A percentile compares a stretch with the other conserved stretches of the same genome.
Conservation (phyloP, 1,284 basidiomycete genomes). For the Bondarzewia mesenterica region DNA sequence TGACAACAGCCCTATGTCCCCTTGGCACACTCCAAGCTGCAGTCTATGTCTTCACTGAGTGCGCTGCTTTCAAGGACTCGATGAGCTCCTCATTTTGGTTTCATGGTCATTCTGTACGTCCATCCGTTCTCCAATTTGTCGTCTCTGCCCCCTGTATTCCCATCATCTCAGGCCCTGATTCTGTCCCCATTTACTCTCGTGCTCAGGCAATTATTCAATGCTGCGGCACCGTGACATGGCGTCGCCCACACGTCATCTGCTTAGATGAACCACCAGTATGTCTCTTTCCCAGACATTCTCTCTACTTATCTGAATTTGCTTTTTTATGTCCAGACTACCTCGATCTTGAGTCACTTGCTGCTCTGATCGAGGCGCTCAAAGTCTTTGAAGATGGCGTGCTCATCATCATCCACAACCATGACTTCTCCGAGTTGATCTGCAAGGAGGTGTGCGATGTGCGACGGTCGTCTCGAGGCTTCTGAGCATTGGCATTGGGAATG, state of each 20-base stretch:
- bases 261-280: constrained; percentile 94
- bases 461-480: constrained; percentile 87
- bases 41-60: constrained; percentile 28
- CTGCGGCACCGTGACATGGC: constrained; percentile 97
- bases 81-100: too few relatives aligned
- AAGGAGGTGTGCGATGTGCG: too few relatives aligned
- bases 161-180: too few relatives aligned
- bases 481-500: too few relatives aligned
- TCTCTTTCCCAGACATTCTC: constrained; percentile 12
- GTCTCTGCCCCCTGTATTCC: too few relatives aligned
- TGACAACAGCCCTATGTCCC: constrained; percentile 21
- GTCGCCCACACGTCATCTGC: constrained; percentile 95
- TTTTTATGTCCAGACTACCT: constrained; percentile 67
- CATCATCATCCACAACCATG: constrained; percentile 94
- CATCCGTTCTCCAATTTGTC: too few relatives aligned
- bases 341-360: constrained; percentile 95
- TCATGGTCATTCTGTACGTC: too few relatives aligned
- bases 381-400: constrained; percentile 96
- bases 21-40: constrained; percentile 27
- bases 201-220: too few relatives aligned
- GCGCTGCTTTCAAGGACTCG: too few relatives aligned
- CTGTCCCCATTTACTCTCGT: too few relatives aligned
- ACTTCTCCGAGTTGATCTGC: constrained; percentile 96
- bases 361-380: constrained; percentile 94
- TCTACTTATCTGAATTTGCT: constrained; percentile 10